Evolutionary conservation across 2,329 filamentous ascomycete species (phyloP), one percentile per base, ranked within the genome.

Genomic region (Endothia cerciana): DNA sequence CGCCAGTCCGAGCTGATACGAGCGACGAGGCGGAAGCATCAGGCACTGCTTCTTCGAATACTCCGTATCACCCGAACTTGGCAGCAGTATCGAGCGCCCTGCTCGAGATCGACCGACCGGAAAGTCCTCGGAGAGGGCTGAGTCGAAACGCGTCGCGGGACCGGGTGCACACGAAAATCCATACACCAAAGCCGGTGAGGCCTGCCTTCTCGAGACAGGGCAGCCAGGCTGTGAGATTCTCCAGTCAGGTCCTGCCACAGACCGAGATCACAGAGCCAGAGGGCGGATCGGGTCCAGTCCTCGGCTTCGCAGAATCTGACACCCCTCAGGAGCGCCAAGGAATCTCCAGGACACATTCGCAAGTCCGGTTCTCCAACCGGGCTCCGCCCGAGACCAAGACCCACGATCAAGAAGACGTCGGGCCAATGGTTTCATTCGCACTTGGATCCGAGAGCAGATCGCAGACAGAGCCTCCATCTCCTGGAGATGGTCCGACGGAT

Each of bases 171-270:
- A 36, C 47, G 13, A 51, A 43, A 19, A 38, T 57, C 1, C 58
- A 65, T 68, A 15, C 70, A 66, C 64, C 60, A 64, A 55, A 72
- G 75, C 49, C 69, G 73, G 56, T 72, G 69, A 60, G 80, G 82
- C 38, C 86, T 85, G 7, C 76, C 77, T 17, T 76, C 85, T 84
- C 85, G 1, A 79, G 84, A 5, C 82, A 87, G 62, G 80, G 83
- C 28, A 87, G 80, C 1, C 72, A 83, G 1, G 78, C 82, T 15
- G 81, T 85, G 55, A 86, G 87, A 45, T 94, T 94, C 74, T 90
- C 89, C 0, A 93, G 90, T 60, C 87, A 87, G 6, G 87, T 91
- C 0, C 87, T 92, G 0, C 92, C 91, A 0, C 87, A 90, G 69
- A 89, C 91, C 1, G 85, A 83, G 67, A 84, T 93, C 28, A 86